Conservation (phyloP, 2,329 filamentous ascomycete genomes). For the Pseudogymnoascus sp. region DNA sequence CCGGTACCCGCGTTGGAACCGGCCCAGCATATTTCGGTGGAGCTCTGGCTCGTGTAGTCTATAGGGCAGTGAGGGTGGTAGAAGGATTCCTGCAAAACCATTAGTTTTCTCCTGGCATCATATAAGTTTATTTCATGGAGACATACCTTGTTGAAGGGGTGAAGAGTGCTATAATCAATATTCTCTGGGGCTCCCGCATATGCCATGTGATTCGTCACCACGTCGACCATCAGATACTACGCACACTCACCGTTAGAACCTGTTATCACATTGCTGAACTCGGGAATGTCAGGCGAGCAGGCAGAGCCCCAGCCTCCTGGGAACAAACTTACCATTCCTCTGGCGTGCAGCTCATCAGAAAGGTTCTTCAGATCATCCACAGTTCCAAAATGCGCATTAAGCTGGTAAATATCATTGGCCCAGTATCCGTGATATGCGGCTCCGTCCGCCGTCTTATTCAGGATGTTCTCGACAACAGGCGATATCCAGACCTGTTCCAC, state of each 20-base stretch:
- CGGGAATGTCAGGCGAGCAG: not conserved
- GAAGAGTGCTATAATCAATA: conserved; percentile 45
- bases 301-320: not conserved
- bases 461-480: conserved; percentile 33
- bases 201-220: conserved; percentile 51
- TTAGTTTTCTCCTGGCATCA: not conserved
- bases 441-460: conserved; percentile 30
- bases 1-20: conserved; percentile 31
- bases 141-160: conserved; percentile 42
- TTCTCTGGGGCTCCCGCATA: conserved; percentile 38
- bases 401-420: conserved; percentile 35
- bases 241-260: not conserved
- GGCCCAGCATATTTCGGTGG: conserved; percentile 38
- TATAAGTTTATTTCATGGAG: not conserved
- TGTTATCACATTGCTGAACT: not conserved
- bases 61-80: conserved; percentile 49
- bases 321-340: conserved; percentile 38
- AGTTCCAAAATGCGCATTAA: conserved; percentile 53
- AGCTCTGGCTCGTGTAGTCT: conserved; percentile 44
- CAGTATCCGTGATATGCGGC: conserved; percentile 37
- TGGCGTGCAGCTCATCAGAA: conserved; percentile 43
- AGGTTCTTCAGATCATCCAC: conserved; percentile 50
- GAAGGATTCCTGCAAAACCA: conserved; percentile 40
- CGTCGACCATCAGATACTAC: conserved; percentile 52
- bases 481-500: conserved; percentile 35